These are phyloP conservation scores for Xylariaceae sp. DNA, from an alignment of 2,329 filamentous ascomycete species.

Conservation along the genomic window DNA sequence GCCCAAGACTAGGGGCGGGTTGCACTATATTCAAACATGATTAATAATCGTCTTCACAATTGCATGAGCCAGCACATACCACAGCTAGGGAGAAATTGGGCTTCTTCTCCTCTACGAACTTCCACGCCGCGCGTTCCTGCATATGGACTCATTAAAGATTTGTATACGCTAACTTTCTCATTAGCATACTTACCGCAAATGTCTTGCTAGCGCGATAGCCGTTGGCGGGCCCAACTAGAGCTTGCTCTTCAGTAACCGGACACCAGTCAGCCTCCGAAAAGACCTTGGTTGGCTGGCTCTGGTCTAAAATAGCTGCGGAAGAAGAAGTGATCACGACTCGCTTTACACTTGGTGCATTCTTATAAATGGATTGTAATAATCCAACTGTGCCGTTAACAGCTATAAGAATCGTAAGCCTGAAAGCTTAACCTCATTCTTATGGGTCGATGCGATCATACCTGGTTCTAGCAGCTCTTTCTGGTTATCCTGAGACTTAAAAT, in stretches of 20 bases:
- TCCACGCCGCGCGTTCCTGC: slow-evolving; percentile 50
- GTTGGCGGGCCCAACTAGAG: slow-evolving; percentile 31
- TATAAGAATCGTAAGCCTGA: slow-evolving; percentile 52
- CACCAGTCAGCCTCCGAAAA: slow-evolving; percentile 57
- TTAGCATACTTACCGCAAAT: slow-evolving; percentile 48
- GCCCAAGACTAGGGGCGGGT: slow-evolving; percentile 58
- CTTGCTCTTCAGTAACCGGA: slow-evolving; percentile 51
- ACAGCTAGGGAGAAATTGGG: slow-evolving; percentile 54
- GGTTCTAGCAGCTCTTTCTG: slow-evolving; percentile 49
- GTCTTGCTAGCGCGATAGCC: slow-evolving; percentile 51
- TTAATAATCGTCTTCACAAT: slow-evolving; percentile 29
- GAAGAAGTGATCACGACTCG: slow-evolving; percentile 68
- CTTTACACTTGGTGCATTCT: slow-evolving; percentile 62
- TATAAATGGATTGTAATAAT: slow-evolving; percentile 71
- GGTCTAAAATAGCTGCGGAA: slow-evolving; percentile 53
- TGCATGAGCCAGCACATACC: slow-evolving; percentile 32
- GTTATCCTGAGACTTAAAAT: slow-evolving; percentile 55
- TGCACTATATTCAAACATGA: slow-evolving; percentile 1
- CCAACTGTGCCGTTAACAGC: slow-evolving; percentile 65
- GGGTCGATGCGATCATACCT: not conserved
- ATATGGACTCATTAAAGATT: not conserved
- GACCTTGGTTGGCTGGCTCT: slow-evolving; percentile 43
- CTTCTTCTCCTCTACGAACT: slow-evolving; percentile 48
- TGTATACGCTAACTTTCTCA: not conserved
- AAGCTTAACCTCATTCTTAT: not conserved